phyloP scores from a whole-genome alignment of 768 basidiomycete species.

The Rubroboletus pulcherrimus region DNA sequence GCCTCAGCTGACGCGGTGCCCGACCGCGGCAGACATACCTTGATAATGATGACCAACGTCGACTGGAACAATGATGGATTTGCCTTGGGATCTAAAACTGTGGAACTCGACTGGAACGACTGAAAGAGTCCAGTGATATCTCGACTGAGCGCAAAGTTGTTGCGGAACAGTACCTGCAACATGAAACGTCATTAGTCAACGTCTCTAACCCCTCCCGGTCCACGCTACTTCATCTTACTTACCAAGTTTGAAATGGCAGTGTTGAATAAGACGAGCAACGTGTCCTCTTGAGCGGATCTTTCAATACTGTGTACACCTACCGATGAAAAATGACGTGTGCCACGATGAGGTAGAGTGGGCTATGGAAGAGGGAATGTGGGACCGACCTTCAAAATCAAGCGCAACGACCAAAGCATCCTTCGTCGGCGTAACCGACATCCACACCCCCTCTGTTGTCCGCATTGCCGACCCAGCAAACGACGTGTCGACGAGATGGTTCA shows the following conservation, averaged over 20 bases:
- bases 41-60: conserved; percentile 59
- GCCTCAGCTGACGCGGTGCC: neutral
- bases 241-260: conserved; percentile 64
- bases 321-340: neutral
- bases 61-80: conserved; percentile 60
- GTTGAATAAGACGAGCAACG: conserved; percentile 60
- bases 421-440: conserved; percentile 66
- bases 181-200: neutral
- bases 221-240: conserved; percentile 29
- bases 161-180: conserved; percentile 55
- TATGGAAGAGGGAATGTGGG: too few species aligned
- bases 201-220: too few species aligned
- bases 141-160: conserved; percentile 60
- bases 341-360: neutral
- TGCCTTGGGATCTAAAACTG: conserved; percentile 52
- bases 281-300: conserved; percentile 60
- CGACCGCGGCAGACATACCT: conserved; percentile 31
- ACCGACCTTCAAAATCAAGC: conserved; percentile 59
- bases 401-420: conserved; percentile 51
- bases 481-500: conserved; percentile 60
- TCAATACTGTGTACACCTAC: conserved; percentile 61
- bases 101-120: conserved; percentile 57
- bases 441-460: conserved; percentile 65
- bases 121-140: conserved; percentile 60
- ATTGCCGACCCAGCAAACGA: conserved; percentile 66